phyloP scores from a whole-genome alignment of 2,329 filamentous ascomycete species.

The Falciphora oryzae region DNA sequence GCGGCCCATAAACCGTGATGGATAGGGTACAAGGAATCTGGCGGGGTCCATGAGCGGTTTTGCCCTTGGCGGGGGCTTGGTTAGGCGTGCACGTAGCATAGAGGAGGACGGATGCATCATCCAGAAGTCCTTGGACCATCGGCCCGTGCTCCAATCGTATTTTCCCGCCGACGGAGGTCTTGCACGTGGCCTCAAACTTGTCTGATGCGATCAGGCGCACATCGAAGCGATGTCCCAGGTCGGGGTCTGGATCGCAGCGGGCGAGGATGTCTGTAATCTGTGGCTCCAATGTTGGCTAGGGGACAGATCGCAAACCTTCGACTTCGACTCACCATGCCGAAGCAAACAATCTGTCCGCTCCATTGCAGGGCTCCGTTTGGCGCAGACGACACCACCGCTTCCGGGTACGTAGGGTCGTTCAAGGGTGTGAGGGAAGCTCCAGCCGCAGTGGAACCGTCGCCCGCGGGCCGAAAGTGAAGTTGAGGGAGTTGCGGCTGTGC shows the following conservation, averaged over 20 bases:
- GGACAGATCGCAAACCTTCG: too few relatives aligned
- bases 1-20: slow-evolving; percentile 28
- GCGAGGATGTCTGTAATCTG: not conserved
- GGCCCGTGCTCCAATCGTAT: slow-evolving; percentile 5
- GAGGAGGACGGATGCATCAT: slow-evolving; percentile 8
- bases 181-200: not conserved
- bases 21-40: slow-evolving; percentile 10
- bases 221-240: not conserved
- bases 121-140: slow-evolving; percentile 11
- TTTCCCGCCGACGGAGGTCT: not conserved
- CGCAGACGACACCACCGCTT: too few relatives aligned
- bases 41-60: not conserved
- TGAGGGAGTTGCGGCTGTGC: too few relatives aligned
- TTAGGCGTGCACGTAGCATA: slow-evolving; percentile 9
- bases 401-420: too few relatives aligned
- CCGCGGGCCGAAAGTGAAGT: too few relatives aligned
- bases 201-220: not conserved
- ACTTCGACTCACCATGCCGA: slow-evolving; percentile 6
- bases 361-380: too few relatives aligned
- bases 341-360: too few relatives aligned
- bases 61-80: not conserved
- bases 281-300: too few relatives aligned
- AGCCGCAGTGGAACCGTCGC: too few relatives aligned
- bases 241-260: not conserved
- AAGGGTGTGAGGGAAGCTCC: too few relatives aligned